Percentiles rank a stretch among this genome's conserved stretches.
phyloP scores from a whole-genome alignment of 1,284 basidiomycete genomes.

The Psilocybe mexicana region DNA sequence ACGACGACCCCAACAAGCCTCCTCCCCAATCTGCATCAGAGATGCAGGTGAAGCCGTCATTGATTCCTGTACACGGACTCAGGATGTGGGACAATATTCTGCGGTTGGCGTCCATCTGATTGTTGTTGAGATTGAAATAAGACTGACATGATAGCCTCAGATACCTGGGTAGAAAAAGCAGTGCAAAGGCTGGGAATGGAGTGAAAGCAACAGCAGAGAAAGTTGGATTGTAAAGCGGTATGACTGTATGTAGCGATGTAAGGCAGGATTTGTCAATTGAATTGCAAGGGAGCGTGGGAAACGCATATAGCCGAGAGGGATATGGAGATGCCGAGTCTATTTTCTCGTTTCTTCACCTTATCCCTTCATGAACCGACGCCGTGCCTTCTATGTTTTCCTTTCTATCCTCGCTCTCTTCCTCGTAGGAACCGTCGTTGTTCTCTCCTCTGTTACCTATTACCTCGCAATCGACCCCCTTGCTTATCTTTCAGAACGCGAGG shows the following conservation, averaged over 20 bases:
- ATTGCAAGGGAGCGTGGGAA: not conserved
- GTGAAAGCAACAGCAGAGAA: slow-evolving; percentile 27
- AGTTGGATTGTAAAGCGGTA: slow-evolving; percentile 13
- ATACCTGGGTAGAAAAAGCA: slow-evolving; percentile 49
- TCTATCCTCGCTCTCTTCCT: slow-evolving; percentile 84
- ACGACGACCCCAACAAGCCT: slow-evolving; percentile 48
- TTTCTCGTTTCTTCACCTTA: slow-evolving; percentile 26
- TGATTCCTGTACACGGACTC: slow-evolving; percentile 52
- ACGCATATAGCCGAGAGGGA: not conserved
- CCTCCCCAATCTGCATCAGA: slow-evolving; percentile 60
- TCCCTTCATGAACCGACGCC: slow-evolving; percentile 56
- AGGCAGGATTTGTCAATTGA: not conserved
- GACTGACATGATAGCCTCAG: slow-evolving; percentile 27
- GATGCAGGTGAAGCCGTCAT: slow-evolving; percentile 45
- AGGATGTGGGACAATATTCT: slow-evolving; percentile 55
- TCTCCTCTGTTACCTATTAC: slow-evolving; percentile 89
- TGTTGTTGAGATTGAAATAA: slow-evolving; percentile 7
- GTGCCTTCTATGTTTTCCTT: slow-evolving; percentile 70
- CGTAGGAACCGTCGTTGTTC: slow-evolving; percentile 88
- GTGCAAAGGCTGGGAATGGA: slow-evolving; percentile 36
- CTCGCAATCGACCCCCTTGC: slow-evolving; percentile 81
- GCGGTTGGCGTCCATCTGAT: slow-evolving; percentile 33
- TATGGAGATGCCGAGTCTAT: not conserved
- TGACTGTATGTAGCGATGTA: not conserved
- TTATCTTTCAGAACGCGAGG: slow-evolving; percentile 79